phyloP scores from a whole-genome alignment of 1,284 basidiomycete genomes.

The Ceratobasidium sp. region DNA sequence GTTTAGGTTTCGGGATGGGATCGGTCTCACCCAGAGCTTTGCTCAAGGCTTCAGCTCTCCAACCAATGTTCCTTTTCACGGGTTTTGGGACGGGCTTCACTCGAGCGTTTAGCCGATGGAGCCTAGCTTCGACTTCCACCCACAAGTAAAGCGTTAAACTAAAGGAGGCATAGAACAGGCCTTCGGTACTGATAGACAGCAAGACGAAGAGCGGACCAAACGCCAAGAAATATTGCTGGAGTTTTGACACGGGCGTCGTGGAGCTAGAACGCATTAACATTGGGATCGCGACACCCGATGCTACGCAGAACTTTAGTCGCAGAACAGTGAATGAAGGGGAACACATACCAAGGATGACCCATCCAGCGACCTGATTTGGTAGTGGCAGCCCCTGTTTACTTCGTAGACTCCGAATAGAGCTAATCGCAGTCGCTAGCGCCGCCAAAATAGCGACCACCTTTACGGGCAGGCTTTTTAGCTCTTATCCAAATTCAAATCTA shows the following conservation, averaged over 20 bases:
- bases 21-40: neutral
- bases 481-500: neutral
- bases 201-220: constrained; percentile 81
- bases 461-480: neutral
- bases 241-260: constrained; percentile 53
- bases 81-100: neutral
- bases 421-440: constrained; percentile 60
- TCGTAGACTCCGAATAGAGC: constrained; percentile 66
- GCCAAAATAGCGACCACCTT: constrained; percentile 55
- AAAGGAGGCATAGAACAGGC: constrained; percentile 78
- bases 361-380: constrained; percentile 67
- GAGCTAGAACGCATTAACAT: constrained; percentile 48
- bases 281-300: constrained; percentile 52
- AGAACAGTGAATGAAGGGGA: constrained; percentile 54
- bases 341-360: constrained; percentile 69
- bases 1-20: neutral
- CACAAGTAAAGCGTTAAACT: constrained; percentile 69
- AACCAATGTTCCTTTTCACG: neutral
- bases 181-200: constrained; percentile 83
- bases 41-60: constrained; percentile 27
- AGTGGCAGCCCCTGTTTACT: constrained; percentile 72
- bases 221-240: constrained; percentile 69
- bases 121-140: constrained; percentile 67
- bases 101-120: constrained; percentile 47
- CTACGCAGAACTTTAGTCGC: neutral